A percentile compares a stretch with the other conserved stretches of the same genome.
These are phyloP conservation scores for Alternaria solani DNA, from an alignment of 2,329 filamentous ascomycete species.

Conservation along the genomic window DNA sequence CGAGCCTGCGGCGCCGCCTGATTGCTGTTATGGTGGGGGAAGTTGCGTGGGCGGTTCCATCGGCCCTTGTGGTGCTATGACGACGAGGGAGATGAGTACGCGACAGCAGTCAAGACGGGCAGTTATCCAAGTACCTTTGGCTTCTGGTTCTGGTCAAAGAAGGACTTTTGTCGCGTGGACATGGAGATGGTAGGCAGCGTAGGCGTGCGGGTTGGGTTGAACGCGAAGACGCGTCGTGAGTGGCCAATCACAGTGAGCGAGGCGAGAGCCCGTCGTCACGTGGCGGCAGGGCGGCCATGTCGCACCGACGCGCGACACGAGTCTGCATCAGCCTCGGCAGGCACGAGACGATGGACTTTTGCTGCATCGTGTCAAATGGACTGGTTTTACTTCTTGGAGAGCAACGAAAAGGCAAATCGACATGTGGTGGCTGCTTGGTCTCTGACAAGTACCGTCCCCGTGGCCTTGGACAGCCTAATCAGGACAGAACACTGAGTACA, in stretches of 20 bases:
- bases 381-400: too few species aligned
- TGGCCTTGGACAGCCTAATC: not conserved
- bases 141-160: constrained; percentile 59
- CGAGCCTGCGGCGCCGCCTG: constrained; percentile 39
- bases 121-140: constrained; percentile 46
- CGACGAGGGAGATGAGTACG: constrained; percentile 14
- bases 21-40: constrained; percentile 36
- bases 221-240: constrained; percentile 29
- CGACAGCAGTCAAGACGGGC: not conserved
- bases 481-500: not conserved
- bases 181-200: constrained; percentile 41
- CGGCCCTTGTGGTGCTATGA: constrained; percentile 41
- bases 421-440: not conserved
- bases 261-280: constrained; percentile 20
- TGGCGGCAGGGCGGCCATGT: constrained; percentile 9
- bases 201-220: constrained; percentile 8
- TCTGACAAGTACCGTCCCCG: not conserved
- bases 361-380: not conserved
- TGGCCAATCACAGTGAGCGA: constrained; percentile 11
- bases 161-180: constrained; percentile 60
- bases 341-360: too few species aligned
- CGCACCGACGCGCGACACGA: not conserved
- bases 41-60: constrained; percentile 48
- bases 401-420: too few species aligned
- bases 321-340: not conserved